phyloP scores from a whole-genome alignment of 1,284 basidiomycete species.

The Ustilago esculenta region DNA sequence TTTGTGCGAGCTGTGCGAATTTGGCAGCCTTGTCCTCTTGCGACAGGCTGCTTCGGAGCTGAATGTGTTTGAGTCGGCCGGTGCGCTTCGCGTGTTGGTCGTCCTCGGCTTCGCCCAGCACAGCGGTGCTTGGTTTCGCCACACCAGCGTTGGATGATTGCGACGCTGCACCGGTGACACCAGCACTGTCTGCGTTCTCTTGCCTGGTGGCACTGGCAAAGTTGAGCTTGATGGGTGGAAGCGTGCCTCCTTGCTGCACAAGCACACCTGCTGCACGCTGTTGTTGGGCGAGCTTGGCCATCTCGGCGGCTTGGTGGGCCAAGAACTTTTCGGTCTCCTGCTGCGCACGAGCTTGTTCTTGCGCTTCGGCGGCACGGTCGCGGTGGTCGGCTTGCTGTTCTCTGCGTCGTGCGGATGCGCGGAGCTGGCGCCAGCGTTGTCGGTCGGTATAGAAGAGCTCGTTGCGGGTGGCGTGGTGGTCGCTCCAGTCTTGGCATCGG shows the following conservation, averaged over 20 bases:
- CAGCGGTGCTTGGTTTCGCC: slow-evolving; percentile 1
- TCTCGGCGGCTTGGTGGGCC: slow-evolving; percentile 59
- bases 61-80: slow-evolving; percentile 48
- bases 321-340: slow-evolving; percentile 59
- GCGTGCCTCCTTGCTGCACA: slow-evolving; percentile 38
- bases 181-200: slow-evolving; percentile 1
- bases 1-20: slow-evolving; percentile 8
- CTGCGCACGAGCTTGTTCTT: slow-evolving; percentile 41
- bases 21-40: slow-evolving; percentile 25
- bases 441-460: slow-evolving; percentile 56
- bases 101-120: slow-evolving; percentile 55
- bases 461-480: slow-evolving; percentile 26
- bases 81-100: slow-evolving; percentile 41
- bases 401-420: slow-evolving; percentile 32
- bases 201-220: slow-evolving; percentile 18
- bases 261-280: slow-evolving; percentile 58
- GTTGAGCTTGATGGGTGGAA: slow-evolving; percentile 59
- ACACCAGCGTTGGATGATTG: too few species aligned
- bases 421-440: slow-evolving; percentile 55
- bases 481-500: slow-evolving; percentile 41
- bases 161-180: neutral
- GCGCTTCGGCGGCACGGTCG: slow-evolving; percentile 35
- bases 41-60: slow-evolving; percentile 39
- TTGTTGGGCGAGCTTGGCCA: slow-evolving; percentile 52
- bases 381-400: slow-evolving; percentile 53